phyloP scores from a whole-genome alignment of 2,329 filamentous ascomycete species.

The Bipolaris zeicola region DNA sequence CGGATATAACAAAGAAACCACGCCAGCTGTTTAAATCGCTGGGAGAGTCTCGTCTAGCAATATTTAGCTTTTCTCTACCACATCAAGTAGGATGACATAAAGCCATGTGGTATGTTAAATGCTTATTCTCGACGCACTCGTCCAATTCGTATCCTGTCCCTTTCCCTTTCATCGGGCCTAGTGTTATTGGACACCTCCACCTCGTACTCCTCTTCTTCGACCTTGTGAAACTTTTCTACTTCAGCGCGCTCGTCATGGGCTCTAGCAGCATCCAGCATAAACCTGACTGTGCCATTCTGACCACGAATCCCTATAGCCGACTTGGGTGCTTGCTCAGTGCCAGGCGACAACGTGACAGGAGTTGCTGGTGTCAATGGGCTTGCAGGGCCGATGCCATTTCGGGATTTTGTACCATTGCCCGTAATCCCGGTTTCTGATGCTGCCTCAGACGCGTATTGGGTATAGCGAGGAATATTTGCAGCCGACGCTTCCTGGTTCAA shows the following conservation, averaged over 20 bases:
- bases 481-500: conserved; percentile 81
- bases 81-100: not conserved
- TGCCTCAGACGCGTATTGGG: conserved; percentile 48
- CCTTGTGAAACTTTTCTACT: conserved; percentile 71
- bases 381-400: conserved; percentile 44
- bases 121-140: conserved; percentile 39
- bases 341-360: conserved; percentile 52
- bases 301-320: conserved; percentile 48
- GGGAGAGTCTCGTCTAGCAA: not conserved
- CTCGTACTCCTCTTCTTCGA: conserved; percentile 79
- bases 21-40: not conserved
- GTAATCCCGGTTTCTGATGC: conserved; percentile 22
- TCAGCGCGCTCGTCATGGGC: conserved; percentile 72
- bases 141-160: conserved; percentile 23
- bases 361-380: conserved; percentile 51
- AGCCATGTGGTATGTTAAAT: not conserved
- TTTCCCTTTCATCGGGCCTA: conserved; percentile 25
- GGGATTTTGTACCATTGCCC: conserved; percentile 34
- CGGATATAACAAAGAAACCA: not conserved
- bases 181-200: conserved; percentile 61
- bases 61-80: not conserved
- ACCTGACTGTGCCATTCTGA: conserved; percentile 78
- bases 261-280: conserved; percentile 81
- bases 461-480: conserved; percentile 65
- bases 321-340: conserved; percentile 40